Conservation (phyloP, 108 stramenopile genomes). For the Schizochytrium sp. region DNA sequence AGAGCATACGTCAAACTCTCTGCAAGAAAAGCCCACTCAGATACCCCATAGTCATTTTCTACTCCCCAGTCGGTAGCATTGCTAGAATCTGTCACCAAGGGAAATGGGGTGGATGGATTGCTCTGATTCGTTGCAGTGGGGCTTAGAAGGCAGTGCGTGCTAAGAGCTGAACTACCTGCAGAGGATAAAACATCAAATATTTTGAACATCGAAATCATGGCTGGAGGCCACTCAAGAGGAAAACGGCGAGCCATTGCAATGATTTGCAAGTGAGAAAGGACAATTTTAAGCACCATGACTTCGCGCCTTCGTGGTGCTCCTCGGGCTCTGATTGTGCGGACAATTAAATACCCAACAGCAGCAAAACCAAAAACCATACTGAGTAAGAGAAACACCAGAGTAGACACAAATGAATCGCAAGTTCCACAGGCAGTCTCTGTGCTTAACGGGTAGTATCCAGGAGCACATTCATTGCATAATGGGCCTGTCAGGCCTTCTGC, state of each 20-base stretch:
- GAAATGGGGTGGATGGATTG: background rate
- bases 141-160: conserved; percentile 53
- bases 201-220: background rate
- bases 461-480: conserved; percentile 50
- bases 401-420: conserved; percentile 6
- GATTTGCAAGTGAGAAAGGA: conserved; percentile 41
- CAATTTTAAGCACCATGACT: conserved; percentile 59
- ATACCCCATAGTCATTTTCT: background rate
- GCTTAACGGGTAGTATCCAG: conserved; percentile 15
- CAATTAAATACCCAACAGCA: conserved; percentile 2
- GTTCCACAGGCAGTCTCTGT: background rate
- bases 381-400: conserved; percentile 21
- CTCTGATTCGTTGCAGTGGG: background rate
- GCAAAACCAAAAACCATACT: conserved; percentile 21
- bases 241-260: conserved; percentile 11
- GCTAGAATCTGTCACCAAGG: background rate
- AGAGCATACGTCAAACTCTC: conserved; percentile 25
- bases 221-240: conserved; percentile 43
- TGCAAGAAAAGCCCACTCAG: conserved; percentile 31
- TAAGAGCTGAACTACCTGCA: conserved; percentile 56
- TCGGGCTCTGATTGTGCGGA: conserved; percentile 4
- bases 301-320: conserved; percentile 46
- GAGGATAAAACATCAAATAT: conserved; percentile 51
- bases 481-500: background rate
- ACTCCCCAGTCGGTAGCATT: background rate